Base-by-base conservation (phyloP, 2,329 filamentous ascomycete species). In the Colletotrichum viniferum region DNA sequence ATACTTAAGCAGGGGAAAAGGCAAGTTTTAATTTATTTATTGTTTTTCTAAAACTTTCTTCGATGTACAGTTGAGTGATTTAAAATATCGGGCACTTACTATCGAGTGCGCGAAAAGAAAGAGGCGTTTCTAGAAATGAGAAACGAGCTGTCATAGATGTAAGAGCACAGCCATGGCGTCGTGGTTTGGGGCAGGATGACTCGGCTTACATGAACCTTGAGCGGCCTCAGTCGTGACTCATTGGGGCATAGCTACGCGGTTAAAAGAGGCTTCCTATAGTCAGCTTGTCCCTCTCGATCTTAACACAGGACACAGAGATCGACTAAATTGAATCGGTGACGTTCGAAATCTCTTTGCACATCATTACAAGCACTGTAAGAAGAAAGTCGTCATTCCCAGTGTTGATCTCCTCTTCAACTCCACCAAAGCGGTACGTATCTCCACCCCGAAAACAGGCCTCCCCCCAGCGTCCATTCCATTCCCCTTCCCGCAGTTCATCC, bases 401-500 rank as follows among this genome's bases (percentile, higher is more conserved):
- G 58, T 62, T 62, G 58, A 62, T 62, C 58, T 13, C 58, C 26
- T 30, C 58, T 32, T 14, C 30, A 30, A 62, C 58, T 62, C 28
- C 28, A 62, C 58, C 58, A 34, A n/a, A 5, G 3, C 58, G 58
- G 18, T 36, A 62, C 58, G 58, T 62, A 62, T 30, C 30, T 34
- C 58, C 26, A 30, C 58, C 30, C 28, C 30, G 18, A 62, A 32
- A 36, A 30, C 58, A 62, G 58, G 58, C 18, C 21, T 30, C 55
- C 55, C 55, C 55, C 58, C 43, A 52, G 43, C 43, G 43, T 48
- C 43, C 28, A 61, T 26, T 28, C 16, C 56, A 26, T n/a, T 14
- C 16, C 28, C 12, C 30, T 32, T n/a, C 34, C 69, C 69, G 69
- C 32, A 60, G 69, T 71, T 71, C 69, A 60, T 66, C 69, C 64